Percentiles rank a stretch among this genome's conserved stretches.
These are phyloP conservation scores for Lanmaoa rubissima DNA, from an alignment of 768 basidiomycete genomes.

Conservation along the genomic window DNA sequence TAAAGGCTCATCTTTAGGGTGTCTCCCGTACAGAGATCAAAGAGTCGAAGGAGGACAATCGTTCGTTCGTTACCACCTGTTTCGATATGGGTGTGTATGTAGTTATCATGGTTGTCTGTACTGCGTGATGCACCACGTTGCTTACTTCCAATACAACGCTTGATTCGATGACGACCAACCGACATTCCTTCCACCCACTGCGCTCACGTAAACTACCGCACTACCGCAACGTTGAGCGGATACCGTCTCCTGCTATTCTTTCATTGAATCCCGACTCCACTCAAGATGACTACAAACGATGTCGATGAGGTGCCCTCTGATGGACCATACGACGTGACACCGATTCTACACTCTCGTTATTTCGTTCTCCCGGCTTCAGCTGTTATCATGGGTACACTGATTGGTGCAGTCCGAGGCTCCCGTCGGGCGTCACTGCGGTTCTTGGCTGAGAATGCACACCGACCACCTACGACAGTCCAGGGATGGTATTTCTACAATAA, in stretches of 20 bases:
- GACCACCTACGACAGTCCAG: conserved; percentile 77
- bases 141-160: background rate
- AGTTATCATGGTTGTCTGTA: background rate
- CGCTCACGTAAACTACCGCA: background rate
- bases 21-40: background rate
- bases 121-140: too few species aligned
- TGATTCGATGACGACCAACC: too few species aligned
- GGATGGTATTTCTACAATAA: conserved; percentile 98
- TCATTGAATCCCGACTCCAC: background rate
- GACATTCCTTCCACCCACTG: background rate
- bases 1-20: conserved; percentile 55
- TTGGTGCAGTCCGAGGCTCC: conserved; percentile 73
- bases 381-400: conserved; percentile 56
- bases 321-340: conserved; percentile 28
- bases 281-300: conserved; percentile 16
- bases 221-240: background rate
- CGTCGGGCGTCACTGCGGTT: conserved; percentile 73
- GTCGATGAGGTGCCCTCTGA: conserved; percentile 4
- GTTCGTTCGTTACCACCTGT: background rate
- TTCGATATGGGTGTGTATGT: background rate
- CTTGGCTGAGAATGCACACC: conserved; percentile 91
- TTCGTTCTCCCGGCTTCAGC: conserved; percentile 62
- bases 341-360: conserved; percentile 44
- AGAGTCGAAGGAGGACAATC: background rate
- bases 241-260: background rate